Evolutionary conservation across 2,329 filamentous ascomycete species (phyloP).

Genomic region (Raffaelea arxii): DNA sequence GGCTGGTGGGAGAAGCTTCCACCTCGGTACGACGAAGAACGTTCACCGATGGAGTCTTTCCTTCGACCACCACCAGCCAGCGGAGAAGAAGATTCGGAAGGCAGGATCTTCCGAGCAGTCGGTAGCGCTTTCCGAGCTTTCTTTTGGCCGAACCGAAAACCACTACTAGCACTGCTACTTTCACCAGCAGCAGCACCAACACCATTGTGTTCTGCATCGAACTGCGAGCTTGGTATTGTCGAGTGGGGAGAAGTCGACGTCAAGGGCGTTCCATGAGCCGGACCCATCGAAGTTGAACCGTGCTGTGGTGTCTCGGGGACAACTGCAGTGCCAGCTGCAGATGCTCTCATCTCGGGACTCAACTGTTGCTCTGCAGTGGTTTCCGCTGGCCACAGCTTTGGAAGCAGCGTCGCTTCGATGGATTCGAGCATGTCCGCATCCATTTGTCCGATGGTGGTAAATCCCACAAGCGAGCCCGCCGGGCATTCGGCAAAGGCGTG

Average conservation of each 20-base stretch:
- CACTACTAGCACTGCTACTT: not conserved
- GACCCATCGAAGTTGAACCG: no score
- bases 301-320: no score
- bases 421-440: not conserved
- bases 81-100: slow-evolving; percentile 2
- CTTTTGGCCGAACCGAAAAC: slow-evolving; percentile 1
- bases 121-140: slow-evolving; percentile 12
- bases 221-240: not conserved
- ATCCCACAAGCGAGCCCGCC: slow-evolving; percentile 10
- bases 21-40: not conserved
- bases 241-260: not conserved
- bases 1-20: not conserved
- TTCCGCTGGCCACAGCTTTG: slow-evolving; percentile 10
- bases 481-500: slow-evolving; percentile 10
- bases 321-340: no score
- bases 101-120: slow-evolving; percentile 11
- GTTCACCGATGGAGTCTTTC: not conserved
- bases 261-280: no score
- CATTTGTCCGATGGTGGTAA: slow-evolving; percentile 10
- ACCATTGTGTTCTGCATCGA: not conserved
- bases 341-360: no score
- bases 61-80: not conserved
- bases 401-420: slow-evolving; percentile 10
- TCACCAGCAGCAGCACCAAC: no score
- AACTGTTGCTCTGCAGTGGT: no score